These are phyloP conservation scores for Harringtonia lauricola DNA, from an alignment of 2,329 filamentous ascomycete species.

Conservation along the genomic window DNA sequence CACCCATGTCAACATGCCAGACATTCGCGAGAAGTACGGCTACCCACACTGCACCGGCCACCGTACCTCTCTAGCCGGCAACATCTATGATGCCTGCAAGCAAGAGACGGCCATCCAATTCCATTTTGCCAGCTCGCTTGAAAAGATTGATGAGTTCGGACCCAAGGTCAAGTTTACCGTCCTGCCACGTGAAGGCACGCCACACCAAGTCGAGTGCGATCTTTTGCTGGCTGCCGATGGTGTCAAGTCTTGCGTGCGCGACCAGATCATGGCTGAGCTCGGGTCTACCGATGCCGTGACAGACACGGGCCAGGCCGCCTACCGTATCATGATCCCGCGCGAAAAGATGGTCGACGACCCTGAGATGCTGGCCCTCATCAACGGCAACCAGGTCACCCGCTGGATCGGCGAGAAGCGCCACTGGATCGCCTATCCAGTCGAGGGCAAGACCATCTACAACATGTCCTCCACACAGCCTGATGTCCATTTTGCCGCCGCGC, in stretches of 20 bases:
- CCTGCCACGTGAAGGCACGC: neutral
- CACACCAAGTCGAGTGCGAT: conserved; percentile 33
- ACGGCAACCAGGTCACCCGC: conserved; percentile 55
- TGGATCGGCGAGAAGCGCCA: conserved; percentile 69
- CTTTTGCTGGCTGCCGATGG: conserved; percentile 43
- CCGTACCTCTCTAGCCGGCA: conserved; percentile 57
- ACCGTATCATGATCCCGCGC: conserved; percentile 65
- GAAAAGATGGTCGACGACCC: conserved; percentile 55
- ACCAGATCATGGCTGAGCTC: conserved; percentile 42
- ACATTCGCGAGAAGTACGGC: conserved; percentile 57
- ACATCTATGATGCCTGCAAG: conserved; percentile 59
- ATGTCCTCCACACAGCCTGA: conserved; percentile 53
- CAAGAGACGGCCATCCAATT: conserved; percentile 52
- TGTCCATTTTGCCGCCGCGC: conserved; percentile 44
- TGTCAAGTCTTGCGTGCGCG: conserved; percentile 39
- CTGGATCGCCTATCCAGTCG: conserved; percentile 68
- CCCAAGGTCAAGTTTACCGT: conserved; percentile 19
- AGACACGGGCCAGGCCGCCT: conserved; percentile 66
- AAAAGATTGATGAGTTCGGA: conserved; percentile 44
- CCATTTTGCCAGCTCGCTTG: conserved; percentile 49
- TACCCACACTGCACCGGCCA: conserved; percentile 76
- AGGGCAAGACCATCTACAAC: conserved; percentile 55
- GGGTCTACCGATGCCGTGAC: conserved; percentile 42
- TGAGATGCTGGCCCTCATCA: conserved; percentile 53
- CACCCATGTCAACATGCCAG: conserved; percentile 56